phyloP scores from a whole-genome alignment of 306 rosid species.

The Begonia peltatifolia region DNA sequence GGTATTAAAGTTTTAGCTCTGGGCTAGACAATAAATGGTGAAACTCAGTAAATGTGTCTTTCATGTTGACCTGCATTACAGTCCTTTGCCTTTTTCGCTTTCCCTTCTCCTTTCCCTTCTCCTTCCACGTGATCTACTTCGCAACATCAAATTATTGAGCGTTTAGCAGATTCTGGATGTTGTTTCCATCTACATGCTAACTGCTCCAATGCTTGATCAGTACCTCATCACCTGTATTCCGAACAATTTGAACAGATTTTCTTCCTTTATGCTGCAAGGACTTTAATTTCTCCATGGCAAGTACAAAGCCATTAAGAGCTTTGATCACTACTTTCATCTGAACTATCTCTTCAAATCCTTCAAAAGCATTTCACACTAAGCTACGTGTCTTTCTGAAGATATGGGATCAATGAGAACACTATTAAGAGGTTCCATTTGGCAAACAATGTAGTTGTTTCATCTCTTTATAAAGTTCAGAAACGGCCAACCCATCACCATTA shows the following conservation, averaged over 20 bases:
- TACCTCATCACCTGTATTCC: no score
- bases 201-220: no score
- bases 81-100: no score
- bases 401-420: slow-evolving; percentile 31
- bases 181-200: no score
- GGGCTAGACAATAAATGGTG: no score
- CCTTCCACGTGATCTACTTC: no score
- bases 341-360: slow-evolving; percentile 34
- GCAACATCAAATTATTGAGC: no score
- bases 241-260: slow-evolving; percentile 1
- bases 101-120: no score
- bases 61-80: no score
- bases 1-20: no score
- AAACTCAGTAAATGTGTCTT: no score
- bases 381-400: slow-evolving; percentile 16
- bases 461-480: slow-evolving; percentile 54
- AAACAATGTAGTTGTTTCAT: slow-evolving; percentile 43
- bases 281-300: slow-evolving; percentile 26
- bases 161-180: no score
- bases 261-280: slow-evolving; percentile 21
- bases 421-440: slow-evolving; percentile 43
- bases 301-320: slow-evolving; percentile 20
- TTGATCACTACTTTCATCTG: slow-evolving; percentile 15
- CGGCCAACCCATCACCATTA: slow-evolving; percentile 35
- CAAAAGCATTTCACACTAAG: slow-evolving; percentile 29